Evolutionary conservation across 2,329 filamentous ascomycete genomes (phyloP).

Genomic region (Clarireedia homoeocarpa): DNA sequence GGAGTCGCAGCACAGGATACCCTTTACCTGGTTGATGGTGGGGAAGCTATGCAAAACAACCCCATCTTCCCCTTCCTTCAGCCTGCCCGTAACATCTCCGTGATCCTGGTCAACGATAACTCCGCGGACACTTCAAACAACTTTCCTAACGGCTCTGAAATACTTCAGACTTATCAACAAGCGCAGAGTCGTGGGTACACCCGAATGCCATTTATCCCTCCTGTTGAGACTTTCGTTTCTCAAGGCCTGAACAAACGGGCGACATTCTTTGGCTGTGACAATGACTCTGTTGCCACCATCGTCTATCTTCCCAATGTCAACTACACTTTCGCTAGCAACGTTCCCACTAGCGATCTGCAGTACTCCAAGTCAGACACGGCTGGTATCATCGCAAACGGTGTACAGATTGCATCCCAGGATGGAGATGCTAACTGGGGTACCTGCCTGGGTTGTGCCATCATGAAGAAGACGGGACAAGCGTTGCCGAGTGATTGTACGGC

Average conservation of each 20-base stretch:
- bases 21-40: slow-evolving; percentile 39
- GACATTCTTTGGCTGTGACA: slow-evolving; percentile 38
- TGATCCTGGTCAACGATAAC: slow-evolving; percentile 39
- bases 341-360: slow-evolving; percentile 27
- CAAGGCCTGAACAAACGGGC: slow-evolving; percentile 17
- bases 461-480: slow-evolving; percentile 27
- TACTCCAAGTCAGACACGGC: slow-evolving; percentile 31
- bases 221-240: slow-evolving; percentile 29
- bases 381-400: slow-evolving; percentile 35
- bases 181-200: slow-evolving; percentile 19
- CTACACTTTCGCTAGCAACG: slow-evolving; percentile 31
- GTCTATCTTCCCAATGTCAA: slow-evolving; percentile 35
- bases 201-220: slow-evolving; percentile 39
- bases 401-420: slow-evolving; percentile 32
- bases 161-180: slow-evolving; percentile 27
- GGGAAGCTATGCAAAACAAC: slow-evolving; percentile 36
- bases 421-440: slow-evolving; percentile 28
- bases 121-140: slow-evolving; percentile 33
- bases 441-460: slow-evolving; percentile 37
- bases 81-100: slow-evolving; percentile 31
- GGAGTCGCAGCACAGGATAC: slow-evolving; percentile 27
- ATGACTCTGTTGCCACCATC: slow-evolving; percentile 21
- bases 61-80: slow-evolving; percentile 42
- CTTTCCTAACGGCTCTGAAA: slow-evolving; percentile 36
- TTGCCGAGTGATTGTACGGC: slow-evolving; percentile 31